These are phyloP conservation scores for Cucurbita ficifolia DNA, from an alignment of 306 rosid species.

Conservation along the genomic window DNA sequence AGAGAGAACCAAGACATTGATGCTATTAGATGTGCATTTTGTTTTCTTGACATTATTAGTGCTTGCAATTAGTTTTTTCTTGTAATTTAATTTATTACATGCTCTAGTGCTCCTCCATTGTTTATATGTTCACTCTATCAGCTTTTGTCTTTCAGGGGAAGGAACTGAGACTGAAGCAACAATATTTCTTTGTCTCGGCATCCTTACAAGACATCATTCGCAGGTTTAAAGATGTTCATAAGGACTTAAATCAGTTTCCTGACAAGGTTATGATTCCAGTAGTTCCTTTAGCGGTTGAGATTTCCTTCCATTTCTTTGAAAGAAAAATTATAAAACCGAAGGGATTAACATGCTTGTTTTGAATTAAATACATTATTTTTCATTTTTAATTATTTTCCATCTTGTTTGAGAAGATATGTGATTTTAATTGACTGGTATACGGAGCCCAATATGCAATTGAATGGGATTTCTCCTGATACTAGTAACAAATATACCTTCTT, in stretches of 20 bases:
- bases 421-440: neutral
- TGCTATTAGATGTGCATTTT: neutral
- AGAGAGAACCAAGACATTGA: neutral
- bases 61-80: neutral
- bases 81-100: conserved; percentile 3
- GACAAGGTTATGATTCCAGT: conserved; percentile 39
- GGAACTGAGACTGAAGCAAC: conserved; percentile 61
- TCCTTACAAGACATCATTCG: conserved; percentile 62
- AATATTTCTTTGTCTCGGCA: conserved; percentile 60
- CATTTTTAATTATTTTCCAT: neutral
- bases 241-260: conserved; percentile 42
- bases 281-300: neutral
- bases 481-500: neutral
- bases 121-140: conserved; percentile 2
- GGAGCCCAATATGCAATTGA: neutral
- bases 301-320: neutral
- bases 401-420: neutral
- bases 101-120: conserved; percentile 5
- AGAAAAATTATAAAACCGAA: neutral
- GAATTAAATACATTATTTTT: neutral
- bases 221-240: conserved; percentile 55
- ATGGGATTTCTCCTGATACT: neutral
- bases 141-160: conserved; percentile 41
- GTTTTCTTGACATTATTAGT: neutral
- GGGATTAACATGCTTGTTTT: neutral